Evolutionary conservation across 2,329 filamentous ascomycete species (phyloP), one percentile per base, ranked within the genome.

Genomic region (Pseudogymnoascus sp.): DNA sequence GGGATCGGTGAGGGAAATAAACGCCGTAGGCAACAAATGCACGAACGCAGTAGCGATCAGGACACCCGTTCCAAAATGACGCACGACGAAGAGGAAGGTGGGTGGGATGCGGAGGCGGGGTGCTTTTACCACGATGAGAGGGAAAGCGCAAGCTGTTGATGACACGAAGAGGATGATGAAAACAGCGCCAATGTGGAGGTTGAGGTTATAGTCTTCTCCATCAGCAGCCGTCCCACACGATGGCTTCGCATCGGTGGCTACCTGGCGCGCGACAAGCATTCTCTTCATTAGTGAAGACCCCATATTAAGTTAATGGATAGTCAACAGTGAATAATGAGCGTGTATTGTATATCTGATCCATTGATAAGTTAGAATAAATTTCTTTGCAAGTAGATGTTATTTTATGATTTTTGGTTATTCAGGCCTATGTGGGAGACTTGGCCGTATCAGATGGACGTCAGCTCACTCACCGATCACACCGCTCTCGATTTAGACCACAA

Each of bases 31-130:
- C 3, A 88, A 5, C 62, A 69, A 35, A 64, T 93, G 90, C 35
- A 92, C 89, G 70, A 93, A 93, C 62, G 90, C 89, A 1, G 90
- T 93, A 12, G 90, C 89, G 65, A 92, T 86, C 21, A 93, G 79
- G 21, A 93, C 90, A 67, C 90, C 90, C 1, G 90, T 93, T 71
- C 90, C 88, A 67, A 90, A 88, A 75, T 90, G 87, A 67, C 88
- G 84, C 69, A 85, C 86, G 66, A 86, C 77, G 72, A 89, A 88
- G 66, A 88, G 80, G 69, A 88, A 80, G 21, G 74, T 79, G 66
- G 79, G 80, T 61, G 86, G 85, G 62, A 82, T 81, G 16, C 61
- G 61, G 16, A 63, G 61, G 14, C 50, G 47, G 28, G 61, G 61
- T 37, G 50, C 61, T 60, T 63, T 63, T 6, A 63, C 59, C 18